Percentiles rank a stretch among this genome's conserved stretches.
phyloP scores from a whole-genome alignment of 1,284 basidiomycete species.

The Cutaneotrichosporon mucoides region DNA sequence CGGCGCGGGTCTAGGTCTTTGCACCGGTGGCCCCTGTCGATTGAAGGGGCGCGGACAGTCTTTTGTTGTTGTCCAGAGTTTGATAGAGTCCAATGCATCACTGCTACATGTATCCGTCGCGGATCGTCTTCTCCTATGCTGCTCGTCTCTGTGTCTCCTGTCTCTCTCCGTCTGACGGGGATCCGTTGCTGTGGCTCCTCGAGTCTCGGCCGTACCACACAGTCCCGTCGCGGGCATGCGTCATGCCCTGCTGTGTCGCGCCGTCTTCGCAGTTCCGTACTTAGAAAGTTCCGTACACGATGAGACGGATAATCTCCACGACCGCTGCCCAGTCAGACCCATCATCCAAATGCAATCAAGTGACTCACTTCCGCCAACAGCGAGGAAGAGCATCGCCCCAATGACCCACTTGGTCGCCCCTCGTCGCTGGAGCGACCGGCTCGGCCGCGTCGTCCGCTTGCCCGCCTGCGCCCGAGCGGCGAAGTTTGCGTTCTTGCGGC shows the following conservation, averaged over 20 bases:
- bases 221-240: not conserved
- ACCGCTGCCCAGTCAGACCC: constrained; percentile 17
- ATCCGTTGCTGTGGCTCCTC: not conserved
- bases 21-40: constrained; percentile 29
- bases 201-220: not conserved
- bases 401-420: constrained; percentile 38
- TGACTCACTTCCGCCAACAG: constrained; percentile 44
- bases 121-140: no score
- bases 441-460: constrained; percentile 38
- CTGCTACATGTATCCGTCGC: not conserved
- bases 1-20: constrained; percentile 25
- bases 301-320: constrained; percentile 38
- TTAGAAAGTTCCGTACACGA: constrained; percentile 32
- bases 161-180: no score
- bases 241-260: not conserved
- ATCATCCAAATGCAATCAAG: no score
- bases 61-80: no score
- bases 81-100: not conserved
- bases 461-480: constrained; percentile 40
- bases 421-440: constrained; percentile 27
- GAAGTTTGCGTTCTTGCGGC: constrained; percentile 47
- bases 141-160: no score
- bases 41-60: constrained; percentile 32
- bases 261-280: not conserved
- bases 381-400: constrained; percentile 40